Evolutionary conservation across 2,329 filamentous ascomycete species (phyloP), one percentile per base, ranked within the genome.

Genomic region (Botrytis aclada): DNA sequence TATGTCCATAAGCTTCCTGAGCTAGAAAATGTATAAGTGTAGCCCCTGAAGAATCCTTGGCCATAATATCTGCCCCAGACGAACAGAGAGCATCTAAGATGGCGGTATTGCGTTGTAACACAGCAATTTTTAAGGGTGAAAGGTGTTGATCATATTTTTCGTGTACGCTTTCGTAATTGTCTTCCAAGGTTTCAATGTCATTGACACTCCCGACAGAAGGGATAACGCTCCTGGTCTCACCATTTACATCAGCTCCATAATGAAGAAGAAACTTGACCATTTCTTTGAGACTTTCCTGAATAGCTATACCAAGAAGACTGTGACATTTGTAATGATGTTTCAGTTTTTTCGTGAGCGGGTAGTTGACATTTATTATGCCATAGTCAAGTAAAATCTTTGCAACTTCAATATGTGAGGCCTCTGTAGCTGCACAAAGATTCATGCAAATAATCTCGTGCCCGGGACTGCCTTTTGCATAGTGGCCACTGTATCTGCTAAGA

Each of bases 121-220:
- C n/a, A 56, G 51, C 51, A 18, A 4, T 4, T n/a, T 2, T 14
- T 3, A 54, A 54, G n/a, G 20, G 22, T 14, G 47, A 51, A 51
- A 0, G 1, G 1, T 5, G 0, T 51, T 16, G 10, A n/a, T 4
- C 9, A 25, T 25, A 0, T 25, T n/a, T 3, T 12, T 14, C 2
- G 9, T 25, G 22, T 25, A 2, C 10, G 14, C 3, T 51, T 51
- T 25, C 10, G 45, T 51, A 12, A 51, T 12, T 0, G 25, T 14
- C 25, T n/a, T 51, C 3, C 47, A 51, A n/a, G 47, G 0, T 16
- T 54, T 29, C 47, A n/a, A 16, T 5, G 3, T 8, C 25, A 2
- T n/a, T 3, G 0, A 16, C 47, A 5, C 25, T 1, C 12, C 4
- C 4, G 2, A 3, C 5, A 16, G 12, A 3, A 54, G 12, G 2